A percentile compares a stretch with the other conserved stretches of the same genome.
Conservation (phyloP, 176 grass and related monocot species). For the Elymus sibiricus region DNA sequence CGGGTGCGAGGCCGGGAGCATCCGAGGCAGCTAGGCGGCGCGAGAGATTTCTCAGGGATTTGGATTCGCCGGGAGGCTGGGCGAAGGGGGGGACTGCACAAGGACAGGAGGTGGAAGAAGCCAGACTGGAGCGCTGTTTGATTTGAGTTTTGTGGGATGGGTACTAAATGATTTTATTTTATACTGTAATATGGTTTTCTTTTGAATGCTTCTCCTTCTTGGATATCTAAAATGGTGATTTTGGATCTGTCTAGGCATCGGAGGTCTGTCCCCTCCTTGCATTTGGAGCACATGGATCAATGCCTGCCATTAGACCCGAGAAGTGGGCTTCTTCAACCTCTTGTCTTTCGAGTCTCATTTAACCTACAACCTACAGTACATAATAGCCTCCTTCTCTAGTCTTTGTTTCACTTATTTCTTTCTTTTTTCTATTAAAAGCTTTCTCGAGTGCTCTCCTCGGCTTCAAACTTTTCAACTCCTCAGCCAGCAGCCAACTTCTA, state of each 20-base stretch:
- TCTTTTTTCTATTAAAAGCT: too few species aligned
- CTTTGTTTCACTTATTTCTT: too few species aligned
- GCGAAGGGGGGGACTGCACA: background rate
- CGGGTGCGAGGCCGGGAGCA: constrained; percentile 63
- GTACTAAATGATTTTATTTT: background rate
- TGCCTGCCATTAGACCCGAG: too few species aligned
- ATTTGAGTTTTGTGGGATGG: background rate
- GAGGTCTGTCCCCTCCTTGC: too few species aligned
- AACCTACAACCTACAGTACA: too few species aligned
- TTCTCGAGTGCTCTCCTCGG: too few species aligned
- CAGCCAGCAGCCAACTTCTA: background rate
- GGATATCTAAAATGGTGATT: background rate
- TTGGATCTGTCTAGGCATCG: background rate
- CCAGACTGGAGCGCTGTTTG: background rate
- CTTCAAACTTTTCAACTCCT: background rate
- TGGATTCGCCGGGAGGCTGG: background rate
- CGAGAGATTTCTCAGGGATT: background rate
- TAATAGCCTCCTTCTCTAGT: too few species aligned
- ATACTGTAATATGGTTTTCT: background rate
- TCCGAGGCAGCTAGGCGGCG: constrained; percentile 42
- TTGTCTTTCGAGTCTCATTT: too few species aligned
- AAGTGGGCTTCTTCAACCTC: too few species aligned
- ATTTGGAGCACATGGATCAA: too few species aligned
- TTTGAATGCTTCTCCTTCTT: background rate
- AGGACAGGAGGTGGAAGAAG: background rate